Percentiles rank a stretch among this genome's conserved stretches.
These are phyloP conservation scores for Dacryopinax primogenitus DNA, from an alignment of 768 basidiomycete species.

Conservation along the genomic window DNA sequence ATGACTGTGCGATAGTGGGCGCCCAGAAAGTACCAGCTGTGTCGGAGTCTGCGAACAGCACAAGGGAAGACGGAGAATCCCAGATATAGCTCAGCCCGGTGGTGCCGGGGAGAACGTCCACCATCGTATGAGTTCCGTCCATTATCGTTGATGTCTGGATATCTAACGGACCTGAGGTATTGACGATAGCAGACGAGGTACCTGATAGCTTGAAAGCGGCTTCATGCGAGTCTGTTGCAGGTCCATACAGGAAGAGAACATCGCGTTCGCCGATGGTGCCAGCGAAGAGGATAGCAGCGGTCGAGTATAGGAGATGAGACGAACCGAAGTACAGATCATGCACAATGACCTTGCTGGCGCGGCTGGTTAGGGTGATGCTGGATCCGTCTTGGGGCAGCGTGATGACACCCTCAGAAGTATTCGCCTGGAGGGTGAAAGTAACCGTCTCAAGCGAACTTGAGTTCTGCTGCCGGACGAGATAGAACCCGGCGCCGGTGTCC, in stretches of 20 bases:
- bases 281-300: slow-evolving; percentile 59
- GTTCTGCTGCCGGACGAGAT: slow-evolving; percentile 51
- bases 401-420: slow-evolving; percentile 39
- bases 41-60: slow-evolving; percentile 52
- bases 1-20: slow-evolving; percentile 44
- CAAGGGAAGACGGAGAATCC: slow-evolving; percentile 53
- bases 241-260: slow-evolving; percentile 50
- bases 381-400: slow-evolving; percentile 44
- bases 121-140: slow-evolving; percentile 28
- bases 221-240: slow-evolving; percentile 44
- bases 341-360: slow-evolving; percentile 61
- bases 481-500: slow-evolving; percentile 52
- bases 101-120: slow-evolving; percentile 46
- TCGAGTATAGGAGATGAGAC: slow-evolving; percentile 52
- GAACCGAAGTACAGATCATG: slow-evolving; percentile 60
- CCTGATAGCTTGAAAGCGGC: slow-evolving; percentile 36
- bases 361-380: slow-evolving; percentile 48
- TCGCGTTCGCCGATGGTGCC: slow-evolving; percentile 49
- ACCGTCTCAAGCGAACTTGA: slow-evolving; percentile 37
- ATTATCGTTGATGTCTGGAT: slow-evolving; percentile 17
- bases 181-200: neutral
- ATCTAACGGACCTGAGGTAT: neutral
- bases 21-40: slow-evolving; percentile 67
- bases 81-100: slow-evolving; percentile 47
- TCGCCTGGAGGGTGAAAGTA: slow-evolving; percentile 48